Percentiles rank a stretch among this genome's conserved stretches.
Conservation (phyloP, 352 stramenopile genomes). For the Phytophthora pseudosyringae region DNA sequence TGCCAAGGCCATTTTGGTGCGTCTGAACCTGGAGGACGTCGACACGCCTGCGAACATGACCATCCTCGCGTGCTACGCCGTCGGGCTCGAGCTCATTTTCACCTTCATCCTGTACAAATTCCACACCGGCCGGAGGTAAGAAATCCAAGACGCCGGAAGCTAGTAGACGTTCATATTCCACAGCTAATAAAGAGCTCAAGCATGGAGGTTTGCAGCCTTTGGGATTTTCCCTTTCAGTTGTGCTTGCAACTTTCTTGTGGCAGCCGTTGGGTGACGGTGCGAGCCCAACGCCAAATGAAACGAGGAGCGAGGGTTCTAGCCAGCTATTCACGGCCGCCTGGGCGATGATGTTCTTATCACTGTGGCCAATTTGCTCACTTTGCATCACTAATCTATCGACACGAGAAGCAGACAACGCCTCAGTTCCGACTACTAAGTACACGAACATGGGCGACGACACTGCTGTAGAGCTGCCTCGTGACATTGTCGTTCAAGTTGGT, state of each 20-base stretch:
- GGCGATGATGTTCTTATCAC: not conserved
- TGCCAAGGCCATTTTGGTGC: conserved; percentile 24
- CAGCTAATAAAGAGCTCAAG: not conserved
- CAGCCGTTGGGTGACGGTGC: too few relatives aligned
- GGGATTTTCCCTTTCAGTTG: not conserved
- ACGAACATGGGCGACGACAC: conserved; percentile 10
- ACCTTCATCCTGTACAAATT: conserved; percentile 36
- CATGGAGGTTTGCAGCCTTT: not conserved
- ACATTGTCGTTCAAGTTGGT: conserved; percentile 13
- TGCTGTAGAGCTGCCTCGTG: not conserved
- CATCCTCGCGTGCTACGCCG: conserved; percentile 29
- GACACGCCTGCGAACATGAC: conserved; percentile 50
- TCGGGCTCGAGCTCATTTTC: conserved; percentile 44
- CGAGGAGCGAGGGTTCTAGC: not conserved
- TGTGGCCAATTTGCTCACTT: not conserved
- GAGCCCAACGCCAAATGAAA: too few relatives aligned
- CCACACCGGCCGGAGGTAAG: conserved; percentile 16
- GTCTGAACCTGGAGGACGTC: conserved; percentile 44
- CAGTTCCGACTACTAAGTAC: too few relatives aligned
- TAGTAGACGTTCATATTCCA: not conserved
- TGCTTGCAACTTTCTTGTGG: too few relatives aligned
- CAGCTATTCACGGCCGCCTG: not conserved
- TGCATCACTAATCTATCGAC: conserved; percentile 4
- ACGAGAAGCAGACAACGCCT: not conserved
- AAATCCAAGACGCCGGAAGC: not conserved